Percentiles rank a stretch among this genome's conserved stretches.
These are phyloP conservation scores for Populus nigra DNA, from an alignment of 345 rosid species.

Conservation along the genomic window DNA sequence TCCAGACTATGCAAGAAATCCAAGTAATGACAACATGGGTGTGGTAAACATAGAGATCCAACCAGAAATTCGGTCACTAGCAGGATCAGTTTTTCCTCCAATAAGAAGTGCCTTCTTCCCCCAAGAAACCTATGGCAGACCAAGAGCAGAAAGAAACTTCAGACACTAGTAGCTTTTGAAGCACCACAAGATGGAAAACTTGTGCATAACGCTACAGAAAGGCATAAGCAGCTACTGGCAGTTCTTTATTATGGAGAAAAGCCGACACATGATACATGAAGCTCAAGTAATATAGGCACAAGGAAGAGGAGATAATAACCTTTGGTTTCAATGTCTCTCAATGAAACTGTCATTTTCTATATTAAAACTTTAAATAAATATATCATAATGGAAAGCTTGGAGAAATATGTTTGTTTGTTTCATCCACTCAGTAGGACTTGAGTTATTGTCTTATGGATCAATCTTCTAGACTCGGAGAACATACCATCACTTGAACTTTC, in stretches of 20 bases:
- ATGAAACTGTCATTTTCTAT: neutral
- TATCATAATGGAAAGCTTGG: neutral
- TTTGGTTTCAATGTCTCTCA: neutral
- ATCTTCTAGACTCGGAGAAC: neutral
- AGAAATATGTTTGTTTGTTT: neutral
- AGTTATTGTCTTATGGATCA: neutral
- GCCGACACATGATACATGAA: neutral
- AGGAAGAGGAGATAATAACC: neutral
- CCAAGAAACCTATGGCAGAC: slow-evolving; percentile 71
- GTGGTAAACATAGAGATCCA: slow-evolving; percentile 15
- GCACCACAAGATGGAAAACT: neutral
- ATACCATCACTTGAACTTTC: neutral
- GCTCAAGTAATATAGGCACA: neutral
- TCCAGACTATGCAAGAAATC: slow-evolving; percentile 1
- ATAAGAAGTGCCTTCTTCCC: slow-evolving; percentile 81
- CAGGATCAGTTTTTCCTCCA: slow-evolving; percentile 93
- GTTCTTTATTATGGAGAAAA: neutral
- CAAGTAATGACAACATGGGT: neutral
- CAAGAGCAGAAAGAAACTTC: slow-evolving; percentile 15
- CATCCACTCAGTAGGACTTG: neutral
- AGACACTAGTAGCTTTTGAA: neutral
- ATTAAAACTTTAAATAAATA: neutral
- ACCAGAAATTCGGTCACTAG: slow-evolving; percentile 84
- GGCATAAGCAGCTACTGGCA: neutral
- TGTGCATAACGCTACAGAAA: neutral